These are phyloP conservation scores for Dendrobium chrysotoxum DNA, from an alignment of 106 monocot species.

Conservation along the genomic window DNA sequence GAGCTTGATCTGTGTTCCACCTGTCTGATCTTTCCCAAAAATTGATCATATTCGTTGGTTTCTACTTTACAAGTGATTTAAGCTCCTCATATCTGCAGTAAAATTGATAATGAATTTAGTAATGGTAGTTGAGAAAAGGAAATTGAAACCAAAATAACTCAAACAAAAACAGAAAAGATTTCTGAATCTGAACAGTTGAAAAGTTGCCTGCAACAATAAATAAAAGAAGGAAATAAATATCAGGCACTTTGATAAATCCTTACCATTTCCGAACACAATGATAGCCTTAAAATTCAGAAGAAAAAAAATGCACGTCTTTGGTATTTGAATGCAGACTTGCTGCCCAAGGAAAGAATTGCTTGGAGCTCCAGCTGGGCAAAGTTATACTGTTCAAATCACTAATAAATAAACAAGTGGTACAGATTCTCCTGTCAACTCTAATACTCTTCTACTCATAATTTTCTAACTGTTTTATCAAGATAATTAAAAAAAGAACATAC, in stretches of 20 bases:
- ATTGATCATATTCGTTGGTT: conserved; percentile 30
- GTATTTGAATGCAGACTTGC: neutral
- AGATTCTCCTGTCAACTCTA: neutral
- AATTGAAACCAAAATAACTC: neutral
- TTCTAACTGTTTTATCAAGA: neutral
- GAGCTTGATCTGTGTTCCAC: conserved; percentile 35
- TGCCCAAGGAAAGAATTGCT: neutral
- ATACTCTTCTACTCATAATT: neutral
- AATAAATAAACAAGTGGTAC: neutral
- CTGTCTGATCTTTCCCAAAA: conserved; percentile 33
- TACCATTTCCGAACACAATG: too few relatives aligned
- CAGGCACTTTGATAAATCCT: too few relatives aligned
- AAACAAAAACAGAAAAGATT: neutral
- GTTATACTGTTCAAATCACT: neutral
- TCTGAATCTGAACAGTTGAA: neutral
- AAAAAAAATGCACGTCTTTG: neutral
- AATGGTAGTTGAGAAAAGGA: neutral
- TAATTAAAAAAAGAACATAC: neutral
- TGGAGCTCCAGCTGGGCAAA: neutral
- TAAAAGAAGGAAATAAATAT: neutral
- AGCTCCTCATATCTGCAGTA: neutral
- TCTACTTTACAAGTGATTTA: neutral
- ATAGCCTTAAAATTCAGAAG: neutral
- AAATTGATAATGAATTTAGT: neutral
- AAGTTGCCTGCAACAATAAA: neutral